Base-by-base conservation (phyloP, 2,329 filamentous ascomycete species). In the Fusarium succisae region DNA sequence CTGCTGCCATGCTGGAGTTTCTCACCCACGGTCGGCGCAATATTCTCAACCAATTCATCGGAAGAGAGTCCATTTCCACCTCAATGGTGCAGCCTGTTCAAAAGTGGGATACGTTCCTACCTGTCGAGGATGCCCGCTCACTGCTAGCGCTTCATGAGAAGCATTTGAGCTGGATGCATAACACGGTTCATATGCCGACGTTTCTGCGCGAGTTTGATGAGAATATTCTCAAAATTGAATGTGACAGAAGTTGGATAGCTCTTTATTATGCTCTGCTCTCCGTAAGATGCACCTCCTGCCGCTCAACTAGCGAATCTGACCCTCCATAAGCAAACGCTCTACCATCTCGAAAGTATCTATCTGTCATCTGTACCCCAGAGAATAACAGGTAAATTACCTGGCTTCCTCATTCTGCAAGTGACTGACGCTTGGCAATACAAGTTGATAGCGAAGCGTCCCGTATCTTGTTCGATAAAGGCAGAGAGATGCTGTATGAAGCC, bases 381-480 rank as follows among this genome's bases (percentile, higher is more conserved):
- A 6, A 17, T 47, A 18, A 14, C 6, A 26, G 51, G 59, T 57
- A 2, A 18, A 12, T 3, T 28, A 8, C 3, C 2, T 9, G 5
- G 5, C 5, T 2, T 18, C 2, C 8, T 1, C 6, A 5, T 53
- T 12, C 5, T 5, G 1, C 0, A 11, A 30, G 5, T 7, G 1
- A 32, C 39, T 57, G 15, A 63, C 4, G 6, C 6, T 18, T 17
- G 1, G 0, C 2, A 3, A 24, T 14, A 1, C 1, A 51, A 51
- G 45, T 30, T 20, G 26, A 62, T 1, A 18, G 6, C 0, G 6
- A 20, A 0, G 8, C 57, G 5, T 28, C 57, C 4, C 45, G 62
- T 8, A 14, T 20, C 1, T 4, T 65, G 17, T 65, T 65, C 2
- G 38, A 65, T 18, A 65, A 28, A 14, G 53, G 62, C 1, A n/a